A percentile compares a stretch with the other conserved stretches of the same genome.
Evolutionary conservation across 78 protist species (phyloP).

Genomic region (Mastigamoeba balamuthi): DNA sequence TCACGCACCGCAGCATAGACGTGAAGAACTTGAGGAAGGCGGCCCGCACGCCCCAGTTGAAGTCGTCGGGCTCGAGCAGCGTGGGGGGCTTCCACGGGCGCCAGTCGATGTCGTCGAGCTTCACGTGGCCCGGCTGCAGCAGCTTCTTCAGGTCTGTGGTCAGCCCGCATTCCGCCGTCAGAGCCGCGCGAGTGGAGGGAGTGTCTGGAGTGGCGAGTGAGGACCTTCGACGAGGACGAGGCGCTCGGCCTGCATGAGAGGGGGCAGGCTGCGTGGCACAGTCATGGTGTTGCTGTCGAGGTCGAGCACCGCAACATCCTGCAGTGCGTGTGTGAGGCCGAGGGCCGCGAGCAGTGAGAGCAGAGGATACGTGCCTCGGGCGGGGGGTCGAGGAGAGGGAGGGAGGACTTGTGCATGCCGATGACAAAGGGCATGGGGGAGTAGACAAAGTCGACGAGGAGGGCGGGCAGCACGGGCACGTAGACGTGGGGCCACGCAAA

Average conservation of each 20-base stretch:
- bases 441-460: constrained; percentile 37
- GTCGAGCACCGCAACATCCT: constrained; percentile 6
- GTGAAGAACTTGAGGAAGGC: too few species aligned
- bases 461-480: constrained; percentile 43
- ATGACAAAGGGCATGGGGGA: constrained; percentile 55
- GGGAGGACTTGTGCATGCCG: constrained; percentile 15
- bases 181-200: too few species aligned
- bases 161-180: too few species aligned
- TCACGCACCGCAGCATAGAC: too few species aligned
- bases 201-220: too few species aligned
- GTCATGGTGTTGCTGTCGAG: constrained; percentile 22
- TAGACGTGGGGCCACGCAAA: constrained; percentile 59
- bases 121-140: too few species aligned
- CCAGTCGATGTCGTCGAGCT: too few species aligned
- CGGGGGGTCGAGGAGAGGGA: background rate
- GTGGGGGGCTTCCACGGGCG: too few species aligned
- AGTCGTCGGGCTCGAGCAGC: too few species aligned
- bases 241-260: background rate
- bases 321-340: background rate
- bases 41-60: too few species aligned
- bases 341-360: background rate
- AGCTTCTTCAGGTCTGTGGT: too few species aligned
- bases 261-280: background rate
- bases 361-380: background rate
- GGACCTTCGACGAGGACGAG: background rate